Base-by-base conservation (phyloP, 2,329 filamentous ascomycete genomes). In the Knufia fluminis region DNA sequence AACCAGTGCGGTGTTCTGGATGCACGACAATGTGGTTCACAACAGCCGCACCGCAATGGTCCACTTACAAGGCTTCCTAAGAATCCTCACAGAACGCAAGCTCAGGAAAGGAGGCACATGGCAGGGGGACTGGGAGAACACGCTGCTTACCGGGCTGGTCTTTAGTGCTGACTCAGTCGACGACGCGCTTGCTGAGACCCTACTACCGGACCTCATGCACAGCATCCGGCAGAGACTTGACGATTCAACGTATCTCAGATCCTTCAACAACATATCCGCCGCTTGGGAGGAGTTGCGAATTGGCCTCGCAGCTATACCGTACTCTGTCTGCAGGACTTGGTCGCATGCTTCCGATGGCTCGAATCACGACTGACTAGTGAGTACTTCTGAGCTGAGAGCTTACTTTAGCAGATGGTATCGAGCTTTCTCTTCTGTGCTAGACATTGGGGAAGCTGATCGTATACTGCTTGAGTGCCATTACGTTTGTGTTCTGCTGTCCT, bases 381-480 rank as follows among this genome's bases (percentile, higher is more conserved):
- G 12, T 4, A 40, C 38, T 16, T 17, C 14, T 4, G 38, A 40
- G 22, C 38, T 40, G 12, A 4, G 38, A 4, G 19, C n/a, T 10
- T 40, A 22, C 22, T 40, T 40, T 19, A 19, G 22, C 10, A 17
- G 38, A 20, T 40, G 38, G 38, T 40, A 40, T 12, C 38, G 38
- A 4, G 22, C 38, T 3, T 40, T 40, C 19, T 40, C 38, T 22
- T 40, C n/a, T 19, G 17, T 40, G 17, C 38, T 19, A 3, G 38
- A 40, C 22, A 17, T 40, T 12, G 14, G 38, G 4, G n/a, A 14
- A 4, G 4, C 22, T 19, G 38, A 40, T 22, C 17, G 22, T 14
- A 40, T 40, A 10, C 22, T 40, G 16, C 19, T 40, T 16, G 38
- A 40, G 38, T 40, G 38, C 38, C 38, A 40, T 22, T 40, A 40